Base-by-base conservation (phyloP, 352 stramenopile genomes). In the Phytophthora cryptogea region DNA sequence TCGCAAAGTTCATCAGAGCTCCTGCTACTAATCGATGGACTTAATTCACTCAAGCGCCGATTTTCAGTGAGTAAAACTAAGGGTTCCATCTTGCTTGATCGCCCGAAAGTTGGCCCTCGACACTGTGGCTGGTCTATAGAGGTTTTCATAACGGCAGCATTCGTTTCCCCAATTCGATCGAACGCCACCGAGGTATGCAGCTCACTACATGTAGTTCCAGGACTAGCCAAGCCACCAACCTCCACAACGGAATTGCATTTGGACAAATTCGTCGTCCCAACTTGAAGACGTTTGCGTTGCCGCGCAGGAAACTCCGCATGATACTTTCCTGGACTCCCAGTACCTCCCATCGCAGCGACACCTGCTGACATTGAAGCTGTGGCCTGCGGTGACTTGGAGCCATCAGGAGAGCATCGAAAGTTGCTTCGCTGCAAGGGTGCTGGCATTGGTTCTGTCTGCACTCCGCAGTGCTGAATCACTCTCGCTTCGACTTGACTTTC, bases 261-360 rank as follows among this genome's bases (percentile, higher is more conserved):
- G 1, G 54, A 52, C 26, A 90, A 54, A 49, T 94, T 94, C 0
- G 82, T 94, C 5, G 70, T 59, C 4, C 84, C 85, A n/a, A 94
- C 80, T 53, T 90, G 85, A n/a, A 92, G 41, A 7, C 85, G 70
- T 48, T 88, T 88, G 54, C 77, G 70, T 41, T 87, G 72, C 13
- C 75, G 77, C 17, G 67, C 67, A 41, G 78, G 80, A 45, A 87
- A 64, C 23, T 89, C 74, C 11, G 67, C 44, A 32, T 81, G 69
- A 31, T 75, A 85, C 23, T 78, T 45, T 33, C 28, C 61, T 11
- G 16, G 33, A 11, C 49, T 70, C 20, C 14, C 44, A 50, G 16
- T 6, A 36, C 53, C 42, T 45, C 59, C 59, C 47, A 72, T 56
- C 5, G 53, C 52, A n/a, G 42, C 53, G n/a, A 31, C 47, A 44